A percentile compares a stretch with the other conserved stretches of the same genome.
Evolutionary conservation across 768 basidiomycete species (phyloP).

Genomic region (Auricularia heimuer): DNA sequence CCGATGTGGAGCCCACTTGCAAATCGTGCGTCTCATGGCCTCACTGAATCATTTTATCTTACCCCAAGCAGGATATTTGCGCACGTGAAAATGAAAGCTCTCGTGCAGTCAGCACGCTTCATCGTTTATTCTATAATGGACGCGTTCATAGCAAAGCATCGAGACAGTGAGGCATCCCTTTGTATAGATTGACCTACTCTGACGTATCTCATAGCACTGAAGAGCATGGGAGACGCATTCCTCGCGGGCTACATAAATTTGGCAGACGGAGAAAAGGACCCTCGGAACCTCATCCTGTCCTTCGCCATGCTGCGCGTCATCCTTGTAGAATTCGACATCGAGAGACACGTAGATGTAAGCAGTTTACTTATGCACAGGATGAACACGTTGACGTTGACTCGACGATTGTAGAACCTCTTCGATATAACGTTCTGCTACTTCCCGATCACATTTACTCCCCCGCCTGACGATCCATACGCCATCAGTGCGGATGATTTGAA

Average conservation of each 20-base stretch:
- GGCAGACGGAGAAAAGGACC: constrained; percentile 97
- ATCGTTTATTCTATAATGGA: constrained; percentile 76
- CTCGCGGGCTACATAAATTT: constrained; percentile 63
- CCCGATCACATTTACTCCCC: constrained; percentile 92
- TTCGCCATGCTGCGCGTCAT: constrained; percentile 85
- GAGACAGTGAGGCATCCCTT: constrained; percentile 40
- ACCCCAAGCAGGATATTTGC: constrained; percentile 48
- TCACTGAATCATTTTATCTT: neutral
- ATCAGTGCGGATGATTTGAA: constrained; percentile 85
- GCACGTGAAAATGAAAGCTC: constrained; percentile 70
- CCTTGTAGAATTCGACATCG: constrained; percentile 78
- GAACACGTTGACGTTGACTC: neutral
- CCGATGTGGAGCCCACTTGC: constrained; percentile 51
- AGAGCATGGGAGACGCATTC: constrained; percentile 63
- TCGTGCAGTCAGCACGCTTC: constrained; percentile 76
- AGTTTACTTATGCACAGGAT: neutral
- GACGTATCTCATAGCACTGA: constrained; percentile 42
- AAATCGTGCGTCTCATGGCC: constrained; percentile 42
- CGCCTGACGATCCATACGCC: constrained; percentile 87
- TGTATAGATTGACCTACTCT: constrained; percentile 9
- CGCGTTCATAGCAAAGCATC: constrained; percentile 57
- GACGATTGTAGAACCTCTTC: constrained; percentile 59
- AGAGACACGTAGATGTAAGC: constrained; percentile 64
- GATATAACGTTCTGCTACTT: constrained; percentile 98
- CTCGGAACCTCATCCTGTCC: constrained; percentile 81